These are phyloP conservation scores for Singerocomus inundabilis DNA, from an alignment of 1,284 basidiomycete species.

Conservation along the genomic window DNA sequence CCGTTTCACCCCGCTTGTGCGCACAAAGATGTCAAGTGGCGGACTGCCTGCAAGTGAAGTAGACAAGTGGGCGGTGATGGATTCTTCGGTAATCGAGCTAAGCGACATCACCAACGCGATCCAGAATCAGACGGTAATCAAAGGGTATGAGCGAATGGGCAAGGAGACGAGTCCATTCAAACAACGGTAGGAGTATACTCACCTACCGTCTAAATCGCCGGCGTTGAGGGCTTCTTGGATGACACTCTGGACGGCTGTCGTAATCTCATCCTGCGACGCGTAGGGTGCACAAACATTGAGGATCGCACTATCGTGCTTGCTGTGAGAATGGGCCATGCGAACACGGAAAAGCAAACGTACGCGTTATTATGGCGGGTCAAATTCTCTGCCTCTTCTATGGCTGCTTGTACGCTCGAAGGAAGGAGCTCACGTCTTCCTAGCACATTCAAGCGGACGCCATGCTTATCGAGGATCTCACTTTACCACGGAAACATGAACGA, in stretches of 20 bases:
- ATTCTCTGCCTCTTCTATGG: constrained; percentile 73
- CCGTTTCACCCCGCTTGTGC: constrained; percentile 90
- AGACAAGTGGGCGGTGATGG: constrained; percentile 66
- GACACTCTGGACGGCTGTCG: constrained; percentile 65
- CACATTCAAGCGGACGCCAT: constrained; percentile 85
- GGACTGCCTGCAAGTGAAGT: constrained; percentile 68
- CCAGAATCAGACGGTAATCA: background rate
- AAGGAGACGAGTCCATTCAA: background rate
- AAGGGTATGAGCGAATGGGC: background rate
- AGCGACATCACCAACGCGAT: background rate
- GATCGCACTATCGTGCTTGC: constrained; percentile 60
- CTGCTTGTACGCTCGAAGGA: constrained; percentile 70
- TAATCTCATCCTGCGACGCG: constrained; percentile 89
- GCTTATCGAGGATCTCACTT: constrained; percentile 75
- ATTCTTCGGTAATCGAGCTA: constrained; percentile 62
- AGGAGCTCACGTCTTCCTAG: constrained; percentile 80
- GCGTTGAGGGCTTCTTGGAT: constrained; percentile 49
- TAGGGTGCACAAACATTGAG: constrained; percentile 97
- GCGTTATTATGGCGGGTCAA: constrained; percentile 75
- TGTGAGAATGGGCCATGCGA: background rate
- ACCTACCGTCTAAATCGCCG: constrained; percentile 37
- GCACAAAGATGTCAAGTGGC: constrained; percentile 86
- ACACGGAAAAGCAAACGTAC: constrained; percentile 30
- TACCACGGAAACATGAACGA: background rate
- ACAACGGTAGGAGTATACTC: constrained; percentile 8